Conservation (phyloP, 2,329 filamentous ascomycete genomes). For the Aureobasidium lini region DNA sequence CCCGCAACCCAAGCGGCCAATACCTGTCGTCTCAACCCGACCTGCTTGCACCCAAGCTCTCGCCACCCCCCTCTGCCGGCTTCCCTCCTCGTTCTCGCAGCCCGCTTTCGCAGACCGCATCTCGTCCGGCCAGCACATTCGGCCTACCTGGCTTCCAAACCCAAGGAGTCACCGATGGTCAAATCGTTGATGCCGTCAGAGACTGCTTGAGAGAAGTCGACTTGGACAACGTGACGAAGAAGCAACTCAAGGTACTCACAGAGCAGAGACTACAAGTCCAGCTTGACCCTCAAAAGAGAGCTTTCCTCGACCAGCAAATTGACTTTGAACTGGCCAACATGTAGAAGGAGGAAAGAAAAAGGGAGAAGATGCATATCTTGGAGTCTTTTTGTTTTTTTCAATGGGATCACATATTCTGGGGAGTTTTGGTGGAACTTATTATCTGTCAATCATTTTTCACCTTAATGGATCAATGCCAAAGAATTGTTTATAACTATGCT, state of each 20-base stretch:
- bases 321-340: slow-evolving; percentile 90
- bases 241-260: slow-evolving; percentile 76
- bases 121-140: slow-evolving; percentile 13
- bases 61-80: slow-evolving; percentile 18
- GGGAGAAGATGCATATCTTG: neutral
- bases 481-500: neutral
- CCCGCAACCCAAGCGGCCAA: slow-evolving; percentile 23
- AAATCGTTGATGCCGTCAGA: slow-evolving; percentile 79
- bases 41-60: slow-evolving; percentile 32
- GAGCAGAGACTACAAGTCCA: slow-evolving; percentile 92
- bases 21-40: slow-evolving; percentile 29
- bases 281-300: slow-evolving; percentile 73
- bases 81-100: slow-evolving; percentile 22
- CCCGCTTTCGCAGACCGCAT: slow-evolving; percentile 14
- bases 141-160: slow-evolving; percentile 47
- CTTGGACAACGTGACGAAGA: slow-evolving; percentile 96
- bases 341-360: slow-evolving; percentile 40
- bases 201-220: slow-evolving; percentile 80
- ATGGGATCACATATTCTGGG: neutral
- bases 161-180: slow-evolving; percentile 65
- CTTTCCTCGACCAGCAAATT: slow-evolving; percentile 88
- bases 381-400: neutral
- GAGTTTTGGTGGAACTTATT: neutral
- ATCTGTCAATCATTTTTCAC: neutral
- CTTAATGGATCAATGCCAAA: neutral